These are phyloP conservation scores for Termitomyces sp. DNA, from an alignment of 768 basidiomycete species.

Conservation along the genomic window DNA sequence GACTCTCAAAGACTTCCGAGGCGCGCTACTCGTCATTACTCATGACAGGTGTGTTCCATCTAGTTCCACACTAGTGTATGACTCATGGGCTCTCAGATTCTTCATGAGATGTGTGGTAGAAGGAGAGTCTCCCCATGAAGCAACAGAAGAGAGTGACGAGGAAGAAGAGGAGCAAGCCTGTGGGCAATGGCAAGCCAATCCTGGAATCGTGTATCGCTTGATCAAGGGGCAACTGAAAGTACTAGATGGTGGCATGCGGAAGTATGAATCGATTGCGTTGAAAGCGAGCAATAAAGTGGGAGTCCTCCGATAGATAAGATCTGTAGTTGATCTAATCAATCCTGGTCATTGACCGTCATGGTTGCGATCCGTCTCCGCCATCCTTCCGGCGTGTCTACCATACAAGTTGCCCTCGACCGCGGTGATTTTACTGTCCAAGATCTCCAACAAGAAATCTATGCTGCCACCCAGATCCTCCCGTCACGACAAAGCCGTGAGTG, in stretches of 20 bases:
- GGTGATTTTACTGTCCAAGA: constrained; percentile 60
- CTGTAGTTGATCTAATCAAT: constrained; percentile 3
- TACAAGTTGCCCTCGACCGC: constrained; percentile 58
- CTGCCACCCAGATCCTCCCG: constrained; percentile 63
- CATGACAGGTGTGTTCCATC: constrained; percentile 37
- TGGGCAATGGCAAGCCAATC: constrained; percentile 14
- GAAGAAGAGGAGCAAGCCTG: constrained; percentile 13
- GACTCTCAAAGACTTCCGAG: constrained; percentile 44
- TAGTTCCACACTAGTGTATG: too few relatives aligned
- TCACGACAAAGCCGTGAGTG: constrained; percentile 72
- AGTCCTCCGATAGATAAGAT: constrained; percentile 11
- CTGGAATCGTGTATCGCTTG: constrained; percentile 19
- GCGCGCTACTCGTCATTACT: constrained; percentile 58
- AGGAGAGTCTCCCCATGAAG: constrained; percentile 17
- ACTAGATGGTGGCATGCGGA: constrained; percentile 19
- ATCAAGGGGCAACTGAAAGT: constrained; percentile 17
- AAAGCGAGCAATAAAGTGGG: constrained; percentile 13
- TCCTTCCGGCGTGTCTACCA: constrained; percentile 76
- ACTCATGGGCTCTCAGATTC: constrained; percentile 9
- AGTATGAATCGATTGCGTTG: constrained; percentile 19
- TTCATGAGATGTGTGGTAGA: constrained; percentile 25
- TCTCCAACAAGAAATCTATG: constrained; percentile 68
- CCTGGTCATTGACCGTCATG: constrained; percentile 34
- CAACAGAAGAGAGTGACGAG: constrained; percentile 10
- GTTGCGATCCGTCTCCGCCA: constrained; percentile 75